Evolutionary conservation across 139 green algal species (phyloP).

Genomic region (Dunaliella sp.): DNA sequence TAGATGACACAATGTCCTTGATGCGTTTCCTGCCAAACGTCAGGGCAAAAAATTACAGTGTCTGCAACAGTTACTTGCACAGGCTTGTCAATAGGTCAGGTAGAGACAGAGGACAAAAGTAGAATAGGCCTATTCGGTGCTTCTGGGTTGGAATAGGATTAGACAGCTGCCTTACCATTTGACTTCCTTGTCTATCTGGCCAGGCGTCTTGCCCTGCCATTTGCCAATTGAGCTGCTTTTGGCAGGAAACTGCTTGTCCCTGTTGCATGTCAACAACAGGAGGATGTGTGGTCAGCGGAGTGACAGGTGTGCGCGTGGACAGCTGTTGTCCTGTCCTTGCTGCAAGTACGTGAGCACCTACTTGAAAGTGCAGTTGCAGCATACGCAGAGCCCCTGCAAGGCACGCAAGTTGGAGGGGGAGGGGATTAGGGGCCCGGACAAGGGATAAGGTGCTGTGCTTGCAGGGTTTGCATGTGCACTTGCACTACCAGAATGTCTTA

Average conservation of each 20-base stretch:
- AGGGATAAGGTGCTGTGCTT: not conserved
- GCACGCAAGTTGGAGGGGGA: too few relatives aligned
- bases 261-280: not conserved
- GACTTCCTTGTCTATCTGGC: conserved; percentile 27
- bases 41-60: not conserved
- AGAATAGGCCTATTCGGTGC: not conserved
- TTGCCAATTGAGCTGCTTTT: not conserved
- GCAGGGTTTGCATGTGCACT: not conserved
- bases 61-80: not conserved
- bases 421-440: not conserved
- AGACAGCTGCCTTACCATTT: conserved; percentile 24
- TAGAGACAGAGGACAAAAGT: not conserved
- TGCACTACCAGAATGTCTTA: not conserved
- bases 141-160: too few relatives aligned
- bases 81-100: not conserved
- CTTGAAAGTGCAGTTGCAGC: conserved; percentile 37
- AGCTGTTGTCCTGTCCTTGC: conserved; percentile 16
- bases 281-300: conserved; percentile 22
- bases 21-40: conserved; percentile 25
- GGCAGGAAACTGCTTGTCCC: conserved; percentile 29
- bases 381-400: conserved; percentile 27
- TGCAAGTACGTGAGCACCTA: conserved; percentile 22
- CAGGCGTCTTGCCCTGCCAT: conserved; percentile 22
- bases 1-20: conserved; percentile 10
- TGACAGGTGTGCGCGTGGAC: conserved; percentile 11